Conservation (phyloP, 352 stramenopile genomes). For the Phytopythium vexans region DNA sequence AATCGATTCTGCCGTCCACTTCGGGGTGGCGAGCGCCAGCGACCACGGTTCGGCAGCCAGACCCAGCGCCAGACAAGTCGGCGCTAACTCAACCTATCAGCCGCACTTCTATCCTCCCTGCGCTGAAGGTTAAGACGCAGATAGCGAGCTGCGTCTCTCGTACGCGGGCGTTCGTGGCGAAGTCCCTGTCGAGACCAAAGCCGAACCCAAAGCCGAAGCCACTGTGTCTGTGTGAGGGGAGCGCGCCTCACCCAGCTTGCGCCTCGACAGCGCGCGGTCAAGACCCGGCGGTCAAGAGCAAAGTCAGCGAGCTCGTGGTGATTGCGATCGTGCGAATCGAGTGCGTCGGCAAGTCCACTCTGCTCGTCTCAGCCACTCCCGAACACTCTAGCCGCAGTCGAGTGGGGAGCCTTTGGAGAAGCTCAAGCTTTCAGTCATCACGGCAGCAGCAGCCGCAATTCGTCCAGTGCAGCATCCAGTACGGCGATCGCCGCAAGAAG, state of each 20-base stretch:
- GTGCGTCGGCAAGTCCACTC: neutral
- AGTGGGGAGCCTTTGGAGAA: too few relatives aligned
- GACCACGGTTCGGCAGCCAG: neutral
- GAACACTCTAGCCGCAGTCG: too few relatives aligned
- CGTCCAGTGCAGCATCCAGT: constrained; percentile 24
- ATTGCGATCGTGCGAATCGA: constrained; percentile 32
- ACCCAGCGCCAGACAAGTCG: constrained; percentile 13
- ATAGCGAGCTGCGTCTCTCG: constrained; percentile 23
- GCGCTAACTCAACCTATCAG: neutral
- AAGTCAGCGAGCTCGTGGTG: constrained; percentile 37
- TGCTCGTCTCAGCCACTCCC: too few relatives aligned
- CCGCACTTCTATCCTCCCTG: constrained; percentile 16
- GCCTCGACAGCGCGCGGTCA: too few relatives aligned
- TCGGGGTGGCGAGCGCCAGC: neutral
- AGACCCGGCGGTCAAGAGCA: neutral
- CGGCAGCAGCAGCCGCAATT: constrained; percentile 15
- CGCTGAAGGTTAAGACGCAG: constrained; percentile 16
- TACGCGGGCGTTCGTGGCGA: constrained; percentile 34
- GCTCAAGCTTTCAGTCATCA: too few relatives aligned
- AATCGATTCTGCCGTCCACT: neutral
- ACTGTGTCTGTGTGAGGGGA: constrained; percentile 7
- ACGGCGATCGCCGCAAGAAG: constrained; percentile 21
- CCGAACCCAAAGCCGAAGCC: constrained; percentile 19
- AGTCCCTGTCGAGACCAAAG: constrained; percentile 24
- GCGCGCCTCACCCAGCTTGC: neutral